phyloP scores from a whole-genome alignment of 2,329 filamentous ascomycete genomes.

The Fusarium anguioides region DNA sequence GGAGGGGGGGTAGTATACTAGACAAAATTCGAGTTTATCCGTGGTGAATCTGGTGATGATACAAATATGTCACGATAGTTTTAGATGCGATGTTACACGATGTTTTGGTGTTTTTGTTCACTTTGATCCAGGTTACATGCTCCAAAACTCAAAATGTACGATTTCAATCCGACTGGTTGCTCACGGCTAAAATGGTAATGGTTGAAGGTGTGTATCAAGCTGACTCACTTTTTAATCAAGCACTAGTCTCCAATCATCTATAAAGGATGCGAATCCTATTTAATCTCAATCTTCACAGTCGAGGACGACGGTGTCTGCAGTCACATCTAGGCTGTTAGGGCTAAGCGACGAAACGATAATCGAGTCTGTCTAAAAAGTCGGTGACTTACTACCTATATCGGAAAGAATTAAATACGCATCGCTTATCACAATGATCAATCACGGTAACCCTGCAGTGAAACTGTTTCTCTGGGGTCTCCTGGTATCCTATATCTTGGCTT shows the following conservation, averaged over 20 bases:
- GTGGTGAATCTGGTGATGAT: neutral
- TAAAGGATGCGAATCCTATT: neutral
- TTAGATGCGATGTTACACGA: neutral
- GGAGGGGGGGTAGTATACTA: no score
- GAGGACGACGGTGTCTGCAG: no score
- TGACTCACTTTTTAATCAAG: neutral
- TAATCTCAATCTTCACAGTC: no score
- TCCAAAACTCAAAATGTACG: neutral
- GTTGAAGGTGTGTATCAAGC: neutral
- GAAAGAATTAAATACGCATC: neutral
- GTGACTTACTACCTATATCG: neutral
- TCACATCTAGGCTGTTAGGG: neutral
- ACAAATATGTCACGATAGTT: neutral
- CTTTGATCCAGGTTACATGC: neutral
- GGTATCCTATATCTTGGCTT: constrained; percentile 53
- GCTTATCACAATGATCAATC: constrained; percentile 46
- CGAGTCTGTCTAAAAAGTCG: neutral
- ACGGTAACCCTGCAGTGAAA: constrained; percentile 57
- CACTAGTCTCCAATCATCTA: neutral
- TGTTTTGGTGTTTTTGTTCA: neutral
- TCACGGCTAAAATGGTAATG: neutral
- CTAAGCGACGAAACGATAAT: constrained; percentile 28
- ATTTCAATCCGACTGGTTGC: neutral
- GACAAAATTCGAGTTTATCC: no score
- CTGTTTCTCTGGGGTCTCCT: constrained; percentile 55